Evolutionary conservation across 192 early-diverging fungal species (phyloP).

Genomic region (Blastocladiella britannica): DNA sequence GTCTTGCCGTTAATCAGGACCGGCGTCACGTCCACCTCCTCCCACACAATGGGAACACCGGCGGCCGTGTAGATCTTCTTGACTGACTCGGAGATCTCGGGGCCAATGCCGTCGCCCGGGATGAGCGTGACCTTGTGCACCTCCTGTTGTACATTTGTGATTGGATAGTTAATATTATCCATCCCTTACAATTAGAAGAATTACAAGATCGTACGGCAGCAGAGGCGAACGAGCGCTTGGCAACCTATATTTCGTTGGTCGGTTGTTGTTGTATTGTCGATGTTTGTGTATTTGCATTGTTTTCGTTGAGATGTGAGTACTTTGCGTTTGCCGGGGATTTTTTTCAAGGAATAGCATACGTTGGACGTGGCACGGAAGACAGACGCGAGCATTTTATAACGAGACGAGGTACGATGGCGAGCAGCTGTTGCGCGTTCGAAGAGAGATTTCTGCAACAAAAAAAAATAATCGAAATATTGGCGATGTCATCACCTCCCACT

Average conservation of each 20-base stretch:
- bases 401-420: too few relatives aligned
- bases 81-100: conserved; percentile 86
- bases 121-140: conserved; percentile 70
- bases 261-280: too few relatives aligned
- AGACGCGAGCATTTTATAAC: too few relatives aligned
- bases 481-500: too few relatives aligned
- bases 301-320: too few relatives aligned
- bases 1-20: conserved; percentile 79
- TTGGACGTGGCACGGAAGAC: too few relatives aligned
- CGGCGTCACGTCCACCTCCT: conserved; percentile 82
- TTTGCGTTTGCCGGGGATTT: too few relatives aligned
- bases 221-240: background rate
- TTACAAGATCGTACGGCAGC: background rate
- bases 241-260: background rate
- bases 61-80: conserved; percentile 80
- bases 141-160: background rate
- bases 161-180: background rate
- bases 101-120: conserved; percentile 96
- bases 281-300: too few relatives aligned
- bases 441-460: too few relatives aligned
- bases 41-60: conserved; percentile 90
- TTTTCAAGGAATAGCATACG: too few relatives aligned
- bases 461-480: too few relatives aligned
- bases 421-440: too few relatives aligned
- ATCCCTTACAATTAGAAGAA: background rate